Evolutionary conservation across 23 red algal genomes (phyloP), one percentile per base, ranked within the genome.

Genomic region (Gracilaria caudata): DNA sequence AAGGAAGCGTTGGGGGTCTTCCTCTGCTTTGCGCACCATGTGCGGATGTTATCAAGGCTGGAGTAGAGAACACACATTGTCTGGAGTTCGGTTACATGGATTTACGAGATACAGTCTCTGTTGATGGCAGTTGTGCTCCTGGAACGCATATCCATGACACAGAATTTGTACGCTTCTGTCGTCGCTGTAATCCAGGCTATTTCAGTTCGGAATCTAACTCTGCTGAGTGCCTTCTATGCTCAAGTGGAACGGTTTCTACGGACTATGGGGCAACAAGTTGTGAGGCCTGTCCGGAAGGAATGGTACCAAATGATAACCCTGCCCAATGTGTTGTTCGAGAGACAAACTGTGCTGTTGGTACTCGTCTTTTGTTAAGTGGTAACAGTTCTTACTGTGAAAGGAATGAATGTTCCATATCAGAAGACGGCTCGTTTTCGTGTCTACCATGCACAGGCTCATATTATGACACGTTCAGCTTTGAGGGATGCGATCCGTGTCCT

Each of bases 41-140:
- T 75, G 14, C 70, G 10, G 19, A 75, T 0, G 38, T 75, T 0
- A 17, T 75, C 11, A 47, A 25, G 33, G 39, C 70, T 1, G 5
- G 19, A n/a, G 43, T 75, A 24, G 9, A 49, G 40, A 45, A 45
- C 24, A 26, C 70, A 0, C 19, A 75, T 12, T 75, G 70, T 47
- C n/a, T n/a, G n/a, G n/a, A n/a, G n/a, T n/a, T n/a, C n/a, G n/a
- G 38, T 49, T 17, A 38, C 43, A 13, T 47, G 21, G 23, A 19
- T 28, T 35, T 16, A 33, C n/a, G n/a, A n/a, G n/a, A n/a, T n/a
- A n/a, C n/a, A n/a, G n/a, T n/a, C n/a, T n/a, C n/a, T n/a, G n/a
- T n/a, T n/a, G n/a, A n/a, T n/a, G n/a, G n/a, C n/a, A 75, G 39
- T 46, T 75, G 70, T 47, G 29, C 70, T 49, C 70, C 70, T 28